Conservation (phyloP, 2,329 filamentous ascomycete species). For the Apiospora saccharicola region DNA sequence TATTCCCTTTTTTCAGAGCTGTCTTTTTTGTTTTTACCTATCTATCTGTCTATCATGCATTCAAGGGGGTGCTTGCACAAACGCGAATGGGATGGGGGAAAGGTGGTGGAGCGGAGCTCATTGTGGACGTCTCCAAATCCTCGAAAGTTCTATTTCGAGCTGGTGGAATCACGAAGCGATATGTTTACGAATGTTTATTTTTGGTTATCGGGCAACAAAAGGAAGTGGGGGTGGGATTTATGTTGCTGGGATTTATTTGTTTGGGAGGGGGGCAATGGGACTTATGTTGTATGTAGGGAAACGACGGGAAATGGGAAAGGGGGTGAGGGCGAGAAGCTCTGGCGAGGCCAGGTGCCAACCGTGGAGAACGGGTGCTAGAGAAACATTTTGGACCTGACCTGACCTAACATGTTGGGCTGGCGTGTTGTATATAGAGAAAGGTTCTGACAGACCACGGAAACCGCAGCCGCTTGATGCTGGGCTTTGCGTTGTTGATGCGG, state of each 20-base stretch:
- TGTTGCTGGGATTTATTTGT: not conserved
- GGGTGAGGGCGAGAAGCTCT: not conserved
- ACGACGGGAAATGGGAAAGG: conserved; percentile 7
- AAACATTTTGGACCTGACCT: conserved; percentile 4
- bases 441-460: conserved; percentile 13
- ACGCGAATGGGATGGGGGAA: not conserved
- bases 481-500: conserved; percentile 15
- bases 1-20: conserved; percentile 1
- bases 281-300: not conserved
- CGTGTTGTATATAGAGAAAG: conserved; percentile 10
- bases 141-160: conserved; percentile 17
- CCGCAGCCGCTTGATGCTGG: conserved; percentile 21
- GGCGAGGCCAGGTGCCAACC: conserved; percentile 20
- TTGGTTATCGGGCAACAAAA: conserved; percentile 6
- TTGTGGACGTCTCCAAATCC: conserved; percentile 13
- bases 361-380: not conserved
- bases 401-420: not conserved
- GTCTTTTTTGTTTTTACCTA: not conserved
- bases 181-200: conserved; percentile 19
- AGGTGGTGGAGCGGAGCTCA: not conserved
- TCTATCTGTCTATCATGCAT: not conserved
- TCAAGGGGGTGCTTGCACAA: conserved; percentile 9
- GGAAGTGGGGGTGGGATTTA: not conserved
- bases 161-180: conserved; percentile 23
- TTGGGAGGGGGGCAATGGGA: not conserved